Evolutionary conservation across 2,329 filamentous ascomycete genomes (phyloP), one percentile per base, ranked within the genome.

Genomic region (Myriangium duriaei): DNA sequence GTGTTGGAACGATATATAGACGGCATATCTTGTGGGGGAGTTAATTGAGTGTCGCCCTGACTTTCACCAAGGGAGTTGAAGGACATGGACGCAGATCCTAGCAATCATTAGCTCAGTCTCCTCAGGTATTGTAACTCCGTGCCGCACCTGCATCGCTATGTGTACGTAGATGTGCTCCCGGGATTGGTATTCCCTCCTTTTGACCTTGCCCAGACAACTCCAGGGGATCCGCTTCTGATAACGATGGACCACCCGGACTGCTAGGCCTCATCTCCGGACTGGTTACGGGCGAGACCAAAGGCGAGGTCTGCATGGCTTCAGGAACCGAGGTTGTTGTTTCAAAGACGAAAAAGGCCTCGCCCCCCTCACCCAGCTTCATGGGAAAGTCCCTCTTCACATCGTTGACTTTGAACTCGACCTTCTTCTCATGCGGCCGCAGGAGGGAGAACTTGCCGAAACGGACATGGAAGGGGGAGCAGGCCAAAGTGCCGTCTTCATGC

Each of bases 401-500:
- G 68, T 98, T 98, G 70, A 98, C 87, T 51, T 74, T 74, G 64
- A 98, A 98, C 62, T 96, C 87, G 53, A 98, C 91, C 73, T 96
- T 98, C 65, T 98, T 98, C 62, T 98, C 91, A 43, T 79, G 95
- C 0, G 91, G 91, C 14, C 91, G 81, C 53, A 98, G 66, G 28
- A 98, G 71, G 43, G 88, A 94, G 67, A 96, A 96, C 65, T 98
- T 98, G 60, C 91, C 91, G 61, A 98, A 98, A 52, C 91, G 86
- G 48, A 98, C 91, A 60, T 98, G 91, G 62, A 98, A 98, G 34
- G 91, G 91, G 17, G 88, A 96, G 64, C 91, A 98, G 47, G 81
- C 78, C 41, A 96, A 71, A 29, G 71, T 72, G 44, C 74, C 91
- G 70, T 98, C 91, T 56, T 88, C 84, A 50, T 92, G 86, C 62